These are phyloP conservation scores for Bimuria novae-zelandiae DNA, from an alignment of 2,329 filamentous ascomycete genomes.

Conservation along the genomic window DNA sequence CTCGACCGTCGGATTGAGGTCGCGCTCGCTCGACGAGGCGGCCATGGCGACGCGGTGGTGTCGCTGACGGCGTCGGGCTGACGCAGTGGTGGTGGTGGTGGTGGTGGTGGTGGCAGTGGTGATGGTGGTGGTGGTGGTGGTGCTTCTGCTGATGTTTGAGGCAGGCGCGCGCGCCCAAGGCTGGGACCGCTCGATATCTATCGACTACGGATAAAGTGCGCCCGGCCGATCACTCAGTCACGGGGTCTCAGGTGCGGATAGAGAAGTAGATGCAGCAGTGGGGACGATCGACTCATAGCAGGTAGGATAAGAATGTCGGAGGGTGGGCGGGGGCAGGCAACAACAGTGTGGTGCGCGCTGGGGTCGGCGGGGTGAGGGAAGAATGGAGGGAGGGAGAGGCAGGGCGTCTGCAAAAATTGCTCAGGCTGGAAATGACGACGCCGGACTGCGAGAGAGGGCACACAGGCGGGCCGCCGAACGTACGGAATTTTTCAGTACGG, in stretches of 20 bases:
- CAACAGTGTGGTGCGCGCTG: neutral
- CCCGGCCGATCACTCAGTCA: conserved; percentile 16
- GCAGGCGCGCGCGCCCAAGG: conserved; percentile 6
- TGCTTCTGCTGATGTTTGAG: neutral
- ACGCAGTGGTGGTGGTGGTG: conserved; percentile 3
- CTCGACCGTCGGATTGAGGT: conserved; percentile 38
- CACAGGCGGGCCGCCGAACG: conserved; percentile 6
- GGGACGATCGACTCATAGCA: conserved; percentile 8
- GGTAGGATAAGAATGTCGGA: neutral
- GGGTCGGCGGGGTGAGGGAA: conserved; percentile 5
- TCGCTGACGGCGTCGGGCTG: conserved; percentile 6
- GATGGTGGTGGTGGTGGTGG: conserved; percentile 4
- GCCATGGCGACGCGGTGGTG: conserved; percentile 25
- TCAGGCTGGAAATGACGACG: conserved; percentile 9
- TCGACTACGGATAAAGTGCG: conserved; percentile 24
- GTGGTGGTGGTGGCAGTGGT: neutral
- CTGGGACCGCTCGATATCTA: conserved; percentile 19
- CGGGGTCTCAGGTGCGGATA: conserved; percentile 11
- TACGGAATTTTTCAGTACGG: conserved; percentile 12
- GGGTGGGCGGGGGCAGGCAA: neutral
- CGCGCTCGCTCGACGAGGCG: conserved; percentile 12
- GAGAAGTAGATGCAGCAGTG: conserved; percentile 1
- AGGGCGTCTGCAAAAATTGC: neutral
- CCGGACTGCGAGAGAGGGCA: conserved; percentile 5
- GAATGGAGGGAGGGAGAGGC: neutral